Evolutionary conservation across 164 flowering plant genomes (phyloP).

Genomic region (Aristolochia californica): DNA sequence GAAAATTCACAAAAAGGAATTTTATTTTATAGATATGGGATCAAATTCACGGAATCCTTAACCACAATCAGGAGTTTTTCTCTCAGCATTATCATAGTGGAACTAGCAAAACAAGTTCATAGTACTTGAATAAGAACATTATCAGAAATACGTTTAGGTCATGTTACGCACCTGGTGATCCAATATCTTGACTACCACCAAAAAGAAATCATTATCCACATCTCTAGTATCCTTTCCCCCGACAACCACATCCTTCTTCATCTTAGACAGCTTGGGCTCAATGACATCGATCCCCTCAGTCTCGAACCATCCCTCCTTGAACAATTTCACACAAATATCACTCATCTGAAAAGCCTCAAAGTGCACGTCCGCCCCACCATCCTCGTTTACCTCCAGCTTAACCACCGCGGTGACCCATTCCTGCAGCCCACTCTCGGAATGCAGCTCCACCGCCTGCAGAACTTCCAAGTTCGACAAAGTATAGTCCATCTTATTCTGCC

Average conservation of each 20-base stretch:
- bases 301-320: conserved; percentile 86
- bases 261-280: conserved; percentile 77
- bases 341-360: conserved; percentile 99
- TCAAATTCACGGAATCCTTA: not conserved
- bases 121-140: not conserved
- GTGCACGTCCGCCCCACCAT: conserved; percentile 78
- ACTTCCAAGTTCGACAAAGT: conserved; percentile 69
- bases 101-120: not conserved
- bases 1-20: not conserved
- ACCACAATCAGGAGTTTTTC: not conserved
- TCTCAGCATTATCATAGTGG: not conserved
- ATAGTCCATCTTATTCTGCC: conserved; percentile 68
- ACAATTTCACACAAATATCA: conserved; percentile 73
- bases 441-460: conserved; percentile 72
- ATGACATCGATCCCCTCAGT: conserved; percentile 26
- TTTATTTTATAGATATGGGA: not conserved
- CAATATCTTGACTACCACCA: conserved; percentile 81
- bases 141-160: not conserved
- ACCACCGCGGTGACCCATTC: conserved; percentile 96
- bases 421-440: conserved; percentile 67
- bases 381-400: conserved; percentile 80
- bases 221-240: conserved; percentile 77
- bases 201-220: conserved; percentile 84
- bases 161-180: conserved; percentile 66
- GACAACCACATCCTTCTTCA: conserved; percentile 92